Conservation (phyloP, 2,329 filamentous ascomycete species). For the Fusarium pseudonygamai region DNA sequence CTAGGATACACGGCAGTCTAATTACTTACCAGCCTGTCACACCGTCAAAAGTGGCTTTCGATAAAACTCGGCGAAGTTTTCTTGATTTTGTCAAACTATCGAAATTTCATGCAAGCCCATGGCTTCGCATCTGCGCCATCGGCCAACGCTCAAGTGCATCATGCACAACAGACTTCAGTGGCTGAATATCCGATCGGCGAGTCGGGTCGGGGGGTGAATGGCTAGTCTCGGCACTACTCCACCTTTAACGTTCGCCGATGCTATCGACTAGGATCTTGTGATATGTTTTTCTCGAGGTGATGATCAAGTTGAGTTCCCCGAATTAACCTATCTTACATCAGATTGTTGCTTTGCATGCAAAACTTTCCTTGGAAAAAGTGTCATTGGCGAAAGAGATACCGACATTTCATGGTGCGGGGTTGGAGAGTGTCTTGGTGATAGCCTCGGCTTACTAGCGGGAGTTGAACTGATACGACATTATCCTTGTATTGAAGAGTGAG, state of each 20-base stretch:
- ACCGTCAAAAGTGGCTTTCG: not conserved
- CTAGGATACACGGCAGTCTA: not conserved
- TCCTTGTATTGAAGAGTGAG: not conserved
- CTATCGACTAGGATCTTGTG: not conserved
- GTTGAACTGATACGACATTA: not conserved
- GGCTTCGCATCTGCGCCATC: not conserved
- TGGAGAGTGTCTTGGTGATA: not conserved
- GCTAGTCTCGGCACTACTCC: conserved; percentile 4
- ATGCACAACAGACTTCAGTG: not conserved
- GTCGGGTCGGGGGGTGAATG: not conserved
- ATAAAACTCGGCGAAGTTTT: not conserved
- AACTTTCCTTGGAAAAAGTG: not conserved
- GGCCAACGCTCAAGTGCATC: not conserved
- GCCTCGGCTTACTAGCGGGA: not conserved
- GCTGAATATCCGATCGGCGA: conserved; percentile 6
- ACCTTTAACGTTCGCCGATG: conserved; percentile 8
- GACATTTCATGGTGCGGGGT: not conserved
- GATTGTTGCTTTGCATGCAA: not conserved
- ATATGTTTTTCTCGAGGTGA: not conserved
- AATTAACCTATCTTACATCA: not conserved
- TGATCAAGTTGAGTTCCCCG: conserved; percentile 4
- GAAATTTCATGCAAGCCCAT: not conserved
- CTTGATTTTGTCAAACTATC: not conserved
- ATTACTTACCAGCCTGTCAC: not conserved
- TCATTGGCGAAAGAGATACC: not conserved